Conservation (phyloP, 179 eudicot genomes). For the Corrigiola litoralis region DNA sequence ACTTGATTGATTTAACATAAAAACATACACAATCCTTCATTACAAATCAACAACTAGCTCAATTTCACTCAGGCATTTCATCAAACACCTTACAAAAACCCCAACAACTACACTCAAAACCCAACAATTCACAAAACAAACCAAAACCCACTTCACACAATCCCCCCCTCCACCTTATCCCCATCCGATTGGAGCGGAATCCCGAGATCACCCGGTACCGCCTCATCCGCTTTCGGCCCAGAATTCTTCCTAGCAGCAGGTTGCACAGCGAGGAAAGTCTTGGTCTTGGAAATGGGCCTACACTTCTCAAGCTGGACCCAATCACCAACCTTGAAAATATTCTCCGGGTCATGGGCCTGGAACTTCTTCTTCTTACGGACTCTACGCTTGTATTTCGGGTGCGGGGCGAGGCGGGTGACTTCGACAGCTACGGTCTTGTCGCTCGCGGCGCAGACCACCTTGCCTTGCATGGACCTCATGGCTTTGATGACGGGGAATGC, state of each 20-base stretch:
- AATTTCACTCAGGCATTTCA: conserved; percentile 21
- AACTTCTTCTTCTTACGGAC: conserved; percentile 81
- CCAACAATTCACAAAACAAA: neutral
- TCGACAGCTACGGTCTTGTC: conserved; percentile 88
- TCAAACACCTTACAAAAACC: conserved; percentile 19
- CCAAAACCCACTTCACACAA: conserved; percentile 1
- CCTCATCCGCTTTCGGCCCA: conserved; percentile 12
- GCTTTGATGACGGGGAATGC: conserved; percentile 52
- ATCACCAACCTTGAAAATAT: conserved; percentile 57
- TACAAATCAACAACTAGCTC: neutral
- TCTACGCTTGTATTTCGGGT: conserved; percentile 84
- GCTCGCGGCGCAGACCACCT: conserved; percentile 59
- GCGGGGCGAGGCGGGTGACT: conserved; percentile 74
- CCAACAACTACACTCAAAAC: neutral
- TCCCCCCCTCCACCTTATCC: conserved; percentile 13
- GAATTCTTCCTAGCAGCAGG: conserved; percentile 17
- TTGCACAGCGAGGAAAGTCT: conserved; percentile 56
- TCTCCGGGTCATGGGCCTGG: conserved; percentile 87
- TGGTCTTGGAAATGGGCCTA: conserved; percentile 81
- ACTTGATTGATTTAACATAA: conserved; percentile 12
- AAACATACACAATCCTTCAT: neutral
- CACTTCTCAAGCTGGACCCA: conserved; percentile 61
- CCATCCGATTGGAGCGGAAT: conserved; percentile 57
- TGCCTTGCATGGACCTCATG: conserved; percentile 62
- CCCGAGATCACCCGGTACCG: conserved; percentile 35